Evolutionary conservation across 208 protist species (phyloP), one percentile per base, ranked within the genome.

Genomic region (Trypanosoma congolense): DNA sequence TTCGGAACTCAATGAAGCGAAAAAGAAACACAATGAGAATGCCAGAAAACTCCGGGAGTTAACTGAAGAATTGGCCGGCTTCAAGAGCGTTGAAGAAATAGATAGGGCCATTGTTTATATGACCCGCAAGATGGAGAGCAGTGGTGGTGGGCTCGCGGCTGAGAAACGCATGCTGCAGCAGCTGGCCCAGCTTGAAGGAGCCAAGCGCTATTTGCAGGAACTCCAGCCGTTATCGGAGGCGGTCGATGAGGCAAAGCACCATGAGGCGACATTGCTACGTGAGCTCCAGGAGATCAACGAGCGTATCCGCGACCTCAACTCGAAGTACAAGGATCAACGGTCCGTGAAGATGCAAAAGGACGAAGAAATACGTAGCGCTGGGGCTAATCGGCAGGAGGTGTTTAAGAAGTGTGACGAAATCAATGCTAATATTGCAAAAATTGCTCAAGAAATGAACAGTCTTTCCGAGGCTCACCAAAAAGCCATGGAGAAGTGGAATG

Each of bases 211-310:
- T n/a, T 56, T 92, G 12, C 46, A 70, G n/a, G 65, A 80, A 38
- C 66, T 87, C 12, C 78, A 89, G 54, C 78, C 85, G 0, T 45
- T 89, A 22, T 66, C 42, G 9, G 85, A 92, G 50, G 72, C 75
- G 10, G 80, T 92, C 26, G 58, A 70, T 48, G 58, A 83, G 50
- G 53, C 76, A 18, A 76, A 78, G 44, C 75, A 92, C 35, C 62
- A 70, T 29, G 80, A 92, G 56, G 70, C 71, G 40, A 30, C 75
- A 31, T 66, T 92, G 31, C 77, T 89, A 61, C 75, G 83, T 53
- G 78, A 89, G 69, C 82, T 75, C 54, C 71, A 73, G 35, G 80
- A 80, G 42, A 87, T 90, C 25, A 80, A 85, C 54, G 80, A 93
- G 59, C 68, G 78, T 52, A 73, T 90, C 33, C 77, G 75, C 3